Evolutionary conservation across 2,329 filamentous ascomycete genomes (phyloP).

Genomic region (Beauveria asiatica): DNA sequence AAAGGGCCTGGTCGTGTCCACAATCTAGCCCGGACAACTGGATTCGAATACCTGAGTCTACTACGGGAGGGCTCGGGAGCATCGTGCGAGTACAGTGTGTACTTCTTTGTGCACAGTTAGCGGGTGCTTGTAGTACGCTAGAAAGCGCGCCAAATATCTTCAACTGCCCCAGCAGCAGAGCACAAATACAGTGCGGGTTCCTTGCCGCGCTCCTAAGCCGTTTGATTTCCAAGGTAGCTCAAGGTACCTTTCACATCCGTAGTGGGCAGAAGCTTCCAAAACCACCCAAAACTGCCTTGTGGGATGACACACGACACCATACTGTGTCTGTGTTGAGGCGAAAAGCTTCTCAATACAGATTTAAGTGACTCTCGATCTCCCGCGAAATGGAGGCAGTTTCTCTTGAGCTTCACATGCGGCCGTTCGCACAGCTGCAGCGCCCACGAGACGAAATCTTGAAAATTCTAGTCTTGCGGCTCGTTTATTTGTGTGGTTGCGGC

Average conservation of each 20-base stretch:
- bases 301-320: slow-evolving; percentile 9
- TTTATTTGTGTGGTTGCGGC: background rate
- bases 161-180: background rate
- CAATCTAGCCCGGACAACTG: slow-evolving; percentile 11
- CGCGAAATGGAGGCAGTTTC: background rate
- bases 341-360: background rate
- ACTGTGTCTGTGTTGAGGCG: background rate
- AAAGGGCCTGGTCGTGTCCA: slow-evolving; percentile 20
- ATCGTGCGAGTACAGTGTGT: background rate
- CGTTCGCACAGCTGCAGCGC: background rate
- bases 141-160: too few species aligned
- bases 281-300: slow-evolving; percentile 7
- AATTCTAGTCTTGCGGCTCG: too few species aligned
- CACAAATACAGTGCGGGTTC: background rate
- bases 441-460: background rate
- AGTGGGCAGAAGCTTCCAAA: slow-evolving; percentile 7
- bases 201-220: background rate
- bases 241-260: background rate
- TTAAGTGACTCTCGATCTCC: too few species aligned
- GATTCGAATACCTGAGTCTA: slow-evolving; percentile 12
- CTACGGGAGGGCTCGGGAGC: background rate
- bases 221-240: background rate
- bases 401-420: background rate
- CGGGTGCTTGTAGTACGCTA: background rate
- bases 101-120: background rate